These are phyloP conservation scores for Fusarium paranaense DNA, from an alignment of 2,329 filamentous ascomycete genomes.

Conservation along the genomic window DNA sequence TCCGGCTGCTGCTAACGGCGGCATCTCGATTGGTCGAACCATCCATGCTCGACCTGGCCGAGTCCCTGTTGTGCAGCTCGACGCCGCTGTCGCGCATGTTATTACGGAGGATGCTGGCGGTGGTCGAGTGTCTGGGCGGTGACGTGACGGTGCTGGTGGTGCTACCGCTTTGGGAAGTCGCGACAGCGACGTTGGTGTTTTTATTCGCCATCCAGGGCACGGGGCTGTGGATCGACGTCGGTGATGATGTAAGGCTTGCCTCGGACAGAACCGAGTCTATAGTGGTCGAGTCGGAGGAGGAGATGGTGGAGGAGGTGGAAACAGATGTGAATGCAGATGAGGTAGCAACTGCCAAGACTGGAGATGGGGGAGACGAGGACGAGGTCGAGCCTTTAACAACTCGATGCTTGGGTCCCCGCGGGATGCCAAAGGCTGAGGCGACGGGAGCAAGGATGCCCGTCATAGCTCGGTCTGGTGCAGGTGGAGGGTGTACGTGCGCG, in stretches of 20 bases:
- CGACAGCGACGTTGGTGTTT: conserved; percentile 19
- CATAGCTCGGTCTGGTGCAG: conserved; percentile 35
- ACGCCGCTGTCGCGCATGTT: conserved; percentile 50
- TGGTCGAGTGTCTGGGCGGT: conserved; percentile 13
- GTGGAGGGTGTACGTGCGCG: conserved; percentile 12
- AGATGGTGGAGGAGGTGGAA: conserved; percentile 9
- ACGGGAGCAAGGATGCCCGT: conserved; percentile 48
- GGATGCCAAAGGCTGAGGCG: conserved; percentile 51
- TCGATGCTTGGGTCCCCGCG: conserved; percentile 43
- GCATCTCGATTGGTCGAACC: conserved; percentile 22
- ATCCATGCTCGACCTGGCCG: conserved; percentile 48
- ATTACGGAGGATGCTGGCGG: conserved; percentile 7
- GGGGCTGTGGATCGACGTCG: conserved; percentile 10
- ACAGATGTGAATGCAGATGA: conserved; percentile 25
- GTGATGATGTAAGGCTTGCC: conserved; percentile 36
- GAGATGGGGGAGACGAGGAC: conserved; percentile 23
- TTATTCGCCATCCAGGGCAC: conserved; percentile 22
- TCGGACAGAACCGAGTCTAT: conserved; percentile 37
- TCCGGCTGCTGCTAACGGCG: conserved; percentile 37
- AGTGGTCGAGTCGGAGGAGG: conserved; percentile 26
- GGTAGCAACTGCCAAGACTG: conserved; percentile 21
- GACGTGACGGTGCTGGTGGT: conserved; percentile 23
- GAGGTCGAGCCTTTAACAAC: conserved; percentile 36
- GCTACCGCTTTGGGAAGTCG: conserved; percentile 13
- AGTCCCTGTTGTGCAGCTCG: conserved; percentile 44